Percentiles rank a stretch among this genome's conserved stretches.
phyloP scores from a whole-genome alignment of 1,284 basidiomycete genomes.

The Abortiporus biennis region DNA sequence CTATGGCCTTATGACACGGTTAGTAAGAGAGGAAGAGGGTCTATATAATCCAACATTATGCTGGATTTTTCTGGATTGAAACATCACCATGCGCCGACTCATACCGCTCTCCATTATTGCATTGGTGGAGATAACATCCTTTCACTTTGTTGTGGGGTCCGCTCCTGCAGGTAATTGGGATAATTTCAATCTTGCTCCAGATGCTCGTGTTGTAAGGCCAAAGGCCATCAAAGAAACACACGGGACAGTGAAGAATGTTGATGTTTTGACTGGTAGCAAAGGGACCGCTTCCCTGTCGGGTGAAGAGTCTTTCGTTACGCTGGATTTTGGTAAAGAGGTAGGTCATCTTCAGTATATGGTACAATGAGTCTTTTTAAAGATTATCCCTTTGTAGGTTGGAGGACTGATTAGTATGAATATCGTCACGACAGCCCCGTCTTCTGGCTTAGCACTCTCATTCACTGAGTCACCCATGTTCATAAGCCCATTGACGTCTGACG shows the following conservation, averaged over 20 bases:
- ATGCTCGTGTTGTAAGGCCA: constrained; percentile 32
- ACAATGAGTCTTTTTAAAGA: not conserved
- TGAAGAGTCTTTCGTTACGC: constrained; percentile 34
- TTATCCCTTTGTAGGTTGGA: constrained; percentile 32
- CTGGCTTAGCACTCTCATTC: constrained; percentile 39
- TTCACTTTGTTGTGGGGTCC: no score
- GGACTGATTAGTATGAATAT: constrained; percentile 36
- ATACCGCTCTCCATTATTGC: no score
- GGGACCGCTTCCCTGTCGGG: constrained; percentile 27
- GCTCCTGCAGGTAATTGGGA: constrained; percentile 42
- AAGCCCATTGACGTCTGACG: constrained; percentile 35
- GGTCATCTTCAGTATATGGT: constrained; percentile 1
- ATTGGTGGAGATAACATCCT: no score
- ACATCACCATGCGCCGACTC: no score
- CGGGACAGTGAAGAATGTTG: constrained; percentile 28
- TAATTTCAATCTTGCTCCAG: constrained; percentile 39
- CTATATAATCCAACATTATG: no score
- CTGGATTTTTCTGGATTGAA: no score
- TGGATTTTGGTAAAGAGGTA: constrained; percentile 44
- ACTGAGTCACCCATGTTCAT: constrained; percentile 44
- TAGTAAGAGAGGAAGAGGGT: no score
- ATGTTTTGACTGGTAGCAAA: constrained; percentile 22
- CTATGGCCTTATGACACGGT: no score
- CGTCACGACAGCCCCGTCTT: constrained; percentile 21
- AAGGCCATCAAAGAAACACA: constrained; percentile 24